Percentiles rank a stretch among this genome's conserved stretches.
These are phyloP conservation scores for Triadica sebifera DNA, from an alignment of 345 rosid genomes.

Conservation along the genomic window DNA sequence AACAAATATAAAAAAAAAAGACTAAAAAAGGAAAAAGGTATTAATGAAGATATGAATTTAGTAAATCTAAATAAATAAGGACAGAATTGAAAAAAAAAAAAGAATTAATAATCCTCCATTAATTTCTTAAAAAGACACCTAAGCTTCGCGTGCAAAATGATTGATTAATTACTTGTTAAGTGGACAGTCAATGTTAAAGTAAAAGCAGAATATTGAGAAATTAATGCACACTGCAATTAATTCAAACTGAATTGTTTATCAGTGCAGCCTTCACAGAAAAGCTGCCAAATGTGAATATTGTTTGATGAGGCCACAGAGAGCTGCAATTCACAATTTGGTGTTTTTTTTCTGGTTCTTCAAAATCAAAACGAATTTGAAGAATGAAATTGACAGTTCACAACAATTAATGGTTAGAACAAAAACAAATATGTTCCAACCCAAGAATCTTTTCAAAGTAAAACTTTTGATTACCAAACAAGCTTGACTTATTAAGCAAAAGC, in stretches of 20 bases:
- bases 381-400: conserved; percentile 24
- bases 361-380: conserved; percentile 54
- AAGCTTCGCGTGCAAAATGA: no score
- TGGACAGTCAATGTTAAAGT: not conserved
- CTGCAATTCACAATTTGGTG: not conserved
- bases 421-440: conserved; percentile 31
- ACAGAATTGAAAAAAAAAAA: no score
- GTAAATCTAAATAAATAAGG: no score
- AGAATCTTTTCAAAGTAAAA: not conserved
- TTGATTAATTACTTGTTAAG: no score
- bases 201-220: not conserved
- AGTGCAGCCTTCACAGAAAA: conserved; percentile 13
- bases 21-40: no score
- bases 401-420: conserved; percentile 25
- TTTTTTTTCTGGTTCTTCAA: conserved; percentile 30
- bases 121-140: no score
- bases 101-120: no score
- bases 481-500: conserved; percentile 26
- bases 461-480: conserved; percentile 25
- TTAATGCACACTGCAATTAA: not conserved
- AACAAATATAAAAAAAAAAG: no score
- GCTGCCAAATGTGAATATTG: conserved; percentile 1
- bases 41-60: no score
- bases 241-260: not conserved
- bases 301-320: not conserved